phyloP scores from a whole-genome alignment of 768 basidiomycete genomes.

The Leccinum longicurvipes region DNA sequence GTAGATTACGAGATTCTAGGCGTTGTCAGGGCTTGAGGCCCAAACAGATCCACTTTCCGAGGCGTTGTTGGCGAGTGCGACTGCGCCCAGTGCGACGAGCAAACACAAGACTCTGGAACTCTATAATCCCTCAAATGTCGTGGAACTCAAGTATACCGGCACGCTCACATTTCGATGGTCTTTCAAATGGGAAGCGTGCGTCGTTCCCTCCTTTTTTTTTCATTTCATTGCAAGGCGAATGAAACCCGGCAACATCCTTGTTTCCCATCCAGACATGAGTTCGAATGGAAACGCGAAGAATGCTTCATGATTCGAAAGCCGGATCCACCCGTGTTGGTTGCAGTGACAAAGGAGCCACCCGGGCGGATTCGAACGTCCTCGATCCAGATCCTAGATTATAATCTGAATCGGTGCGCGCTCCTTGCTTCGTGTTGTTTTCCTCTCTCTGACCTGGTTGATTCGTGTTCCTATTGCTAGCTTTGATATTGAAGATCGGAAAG shows the following conservation, averaged over 20 bases:
- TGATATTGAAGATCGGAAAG: constrained; percentile 82
- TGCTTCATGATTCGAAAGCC: constrained; percentile 83
- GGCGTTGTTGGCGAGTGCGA: constrained; percentile 65
- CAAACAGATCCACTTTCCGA: constrained; percentile 68
- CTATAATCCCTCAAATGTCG: constrained; percentile 64
- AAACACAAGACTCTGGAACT: constrained; percentile 76
- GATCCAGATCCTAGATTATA: constrained; percentile 82
- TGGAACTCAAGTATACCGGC: constrained; percentile 74
- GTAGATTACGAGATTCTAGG: constrained; percentile 12
- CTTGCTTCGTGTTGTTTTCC: background rate
- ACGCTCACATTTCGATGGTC: constrained; percentile 71
- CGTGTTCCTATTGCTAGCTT: constrained; percentile 45
- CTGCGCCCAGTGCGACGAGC: constrained; percentile 58
- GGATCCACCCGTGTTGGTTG: constrained; percentile 82
- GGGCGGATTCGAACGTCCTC: constrained; percentile 61
- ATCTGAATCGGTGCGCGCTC: constrained; percentile 60
- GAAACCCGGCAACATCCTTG: constrained; percentile 33
- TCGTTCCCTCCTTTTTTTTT: constrained; percentile 5
- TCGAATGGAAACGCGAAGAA: constrained; percentile 84
- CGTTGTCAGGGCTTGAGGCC: background rate
- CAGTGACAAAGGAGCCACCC: constrained; percentile 72
- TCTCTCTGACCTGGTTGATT: background rate
- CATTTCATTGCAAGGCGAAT: constrained; percentile 33
- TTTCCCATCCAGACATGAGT: constrained; percentile 56
- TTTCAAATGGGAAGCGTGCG: constrained; percentile 83